phyloP scores from a whole-genome alignment of 2,329 filamentous ascomycete species.

The Tolypocladium paradoxum region DNA sequence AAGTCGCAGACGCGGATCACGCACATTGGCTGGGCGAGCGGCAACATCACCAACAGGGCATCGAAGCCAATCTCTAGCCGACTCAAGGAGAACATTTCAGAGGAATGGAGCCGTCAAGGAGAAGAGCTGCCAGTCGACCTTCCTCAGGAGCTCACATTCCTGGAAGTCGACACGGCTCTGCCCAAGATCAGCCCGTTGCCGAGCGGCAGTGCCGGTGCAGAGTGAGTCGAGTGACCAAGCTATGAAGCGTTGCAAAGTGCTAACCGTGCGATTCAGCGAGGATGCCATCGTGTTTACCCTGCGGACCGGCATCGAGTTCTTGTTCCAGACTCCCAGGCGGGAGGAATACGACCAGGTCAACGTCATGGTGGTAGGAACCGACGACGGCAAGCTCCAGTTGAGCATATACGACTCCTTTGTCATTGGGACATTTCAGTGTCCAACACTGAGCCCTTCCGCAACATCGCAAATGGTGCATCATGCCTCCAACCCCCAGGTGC shows the following conservation, averaged over 20 bases:
- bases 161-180: constrained; percentile 66
- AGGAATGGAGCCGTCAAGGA: constrained; percentile 2
- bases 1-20: constrained; percentile 31
- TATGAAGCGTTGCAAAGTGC: neutral
- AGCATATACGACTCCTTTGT: constrained; percentile 80
- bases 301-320: constrained; percentile 55
- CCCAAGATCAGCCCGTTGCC: constrained; percentile 68
- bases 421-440: constrained; percentile 55
- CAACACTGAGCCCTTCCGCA: constrained; percentile 17
- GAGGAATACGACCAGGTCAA: constrained; percentile 66
- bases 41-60: constrained; percentile 23
- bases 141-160: constrained; percentile 60
- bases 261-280: constrained; percentile 23
- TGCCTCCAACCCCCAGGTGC: constrained; percentile 59
- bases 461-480: constrained; percentile 40
- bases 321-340: constrained; percentile 52
- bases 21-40: constrained; percentile 44
- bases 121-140: constrained; percentile 35
- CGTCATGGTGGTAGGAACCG: constrained; percentile 64
- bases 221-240: constrained; percentile 42
- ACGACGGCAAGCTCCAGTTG: constrained; percentile 61
- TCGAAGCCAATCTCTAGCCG: constrained; percentile 4
- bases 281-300: constrained; percentile 58
- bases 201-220: constrained; percentile 44
- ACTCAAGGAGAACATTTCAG: constrained; percentile 6